These are phyloP conservation scores for Fusarium tuaranense DNA, from an alignment of 2,329 filamentous ascomycete genomes.

Conservation along the genomic window DNA sequence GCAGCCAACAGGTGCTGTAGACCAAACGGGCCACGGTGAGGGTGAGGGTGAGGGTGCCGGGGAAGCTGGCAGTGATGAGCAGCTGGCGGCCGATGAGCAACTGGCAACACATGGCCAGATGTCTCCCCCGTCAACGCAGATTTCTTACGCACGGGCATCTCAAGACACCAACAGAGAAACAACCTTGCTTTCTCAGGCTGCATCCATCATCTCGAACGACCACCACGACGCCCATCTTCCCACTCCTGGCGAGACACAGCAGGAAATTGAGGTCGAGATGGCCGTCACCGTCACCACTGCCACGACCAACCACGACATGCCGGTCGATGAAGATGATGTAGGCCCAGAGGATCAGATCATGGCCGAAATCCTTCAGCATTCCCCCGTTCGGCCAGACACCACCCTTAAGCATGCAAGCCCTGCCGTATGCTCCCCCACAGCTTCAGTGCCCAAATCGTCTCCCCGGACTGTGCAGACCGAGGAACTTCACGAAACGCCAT, in stretches of 20 bases:
- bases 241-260: conserved; percentile 41
- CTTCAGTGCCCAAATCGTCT: conserved; percentile 23
- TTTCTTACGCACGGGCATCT: conserved; percentile 21
- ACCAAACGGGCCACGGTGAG: conserved; percentile 8
- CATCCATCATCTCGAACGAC: conserved; percentile 17
- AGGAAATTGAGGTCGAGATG: conserved; percentile 31
- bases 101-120: conserved; percentile 30
- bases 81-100: conserved; percentile 17
- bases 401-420: conserved; percentile 16
- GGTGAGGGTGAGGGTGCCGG: background rate
- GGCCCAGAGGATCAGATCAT: conserved; percentile 46
- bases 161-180: conserved; percentile 18
- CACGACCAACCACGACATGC: conserved; percentile 10
- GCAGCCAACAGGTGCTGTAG: conserved; percentile 1
- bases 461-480: conserved; percentile 18
- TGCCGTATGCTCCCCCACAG: conserved; percentile 19
- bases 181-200: conserved; percentile 19
- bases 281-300: conserved; percentile 17
- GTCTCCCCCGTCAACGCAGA: conserved; percentile 39
- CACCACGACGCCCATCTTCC: conserved; percentile 29
- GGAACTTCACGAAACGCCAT: conserved; percentile 13
- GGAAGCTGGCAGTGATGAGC: conserved; percentile 15
- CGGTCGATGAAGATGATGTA: conserved; percentile 38
- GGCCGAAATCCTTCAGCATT: conserved; percentile 45
- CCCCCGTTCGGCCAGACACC: conserved; percentile 29